Evolutionary conservation across 345 rosid species (phyloP).

Genomic region (Anastatica hierochuntica): DNA sequence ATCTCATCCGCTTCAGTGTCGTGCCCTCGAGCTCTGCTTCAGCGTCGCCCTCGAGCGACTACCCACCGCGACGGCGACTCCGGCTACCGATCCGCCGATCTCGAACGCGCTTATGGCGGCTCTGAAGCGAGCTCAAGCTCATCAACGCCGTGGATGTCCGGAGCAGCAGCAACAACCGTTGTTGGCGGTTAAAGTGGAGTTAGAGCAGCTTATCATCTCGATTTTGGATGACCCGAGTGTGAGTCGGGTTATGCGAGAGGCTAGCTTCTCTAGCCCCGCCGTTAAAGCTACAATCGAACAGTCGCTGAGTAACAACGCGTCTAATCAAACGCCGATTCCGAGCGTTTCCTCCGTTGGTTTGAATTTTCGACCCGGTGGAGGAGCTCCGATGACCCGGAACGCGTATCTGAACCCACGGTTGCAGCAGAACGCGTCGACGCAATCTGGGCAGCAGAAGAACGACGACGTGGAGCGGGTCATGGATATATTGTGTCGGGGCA

Average conservation of each 20-base stretch:
- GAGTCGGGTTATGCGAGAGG: slow-evolving; percentile 98
- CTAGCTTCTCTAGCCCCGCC: slow-evolving; percentile 93
- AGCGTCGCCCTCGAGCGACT: slow-evolving; percentile 93
- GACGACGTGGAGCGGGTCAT: slow-evolving; percentile 61
- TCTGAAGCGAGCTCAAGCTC: slow-evolving; percentile 95
- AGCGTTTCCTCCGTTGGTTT: slow-evolving; percentile 43
- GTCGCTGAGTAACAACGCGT: slow-evolving; percentile 33
- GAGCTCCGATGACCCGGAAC: slow-evolving; percentile 37
- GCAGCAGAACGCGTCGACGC: slow-evolving; percentile 42
- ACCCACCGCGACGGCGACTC: slow-evolving; percentile 42
- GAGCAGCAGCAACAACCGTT: slow-evolving; percentile 98
- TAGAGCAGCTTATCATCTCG: slow-evolving; percentile 89
- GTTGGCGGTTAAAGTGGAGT: slow-evolving; percentile 90
- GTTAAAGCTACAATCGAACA: slow-evolving; percentile 93
- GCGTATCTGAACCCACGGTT: slow-evolving; percentile 70
- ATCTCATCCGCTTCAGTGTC: slow-evolving; percentile 95
- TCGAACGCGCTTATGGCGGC: slow-evolving; percentile 99
- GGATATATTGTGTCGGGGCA: slow-evolving; percentile 52
- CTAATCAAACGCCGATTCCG: slow-evolving; percentile 29
- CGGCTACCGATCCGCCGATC: slow-evolving; percentile 73
- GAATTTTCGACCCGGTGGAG: slow-evolving; percentile 44
- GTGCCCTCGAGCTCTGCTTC: slow-evolving; percentile 98
- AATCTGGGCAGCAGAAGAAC: slow-evolving; percentile 37
- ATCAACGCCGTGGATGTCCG: slow-evolving; percentile 95
- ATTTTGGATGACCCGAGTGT: slow-evolving; percentile 98